These are phyloP conservation scores for Gastrolobium villosum DNA, from an alignment of 306 rosid species.

Conservation along the genomic window DNA sequence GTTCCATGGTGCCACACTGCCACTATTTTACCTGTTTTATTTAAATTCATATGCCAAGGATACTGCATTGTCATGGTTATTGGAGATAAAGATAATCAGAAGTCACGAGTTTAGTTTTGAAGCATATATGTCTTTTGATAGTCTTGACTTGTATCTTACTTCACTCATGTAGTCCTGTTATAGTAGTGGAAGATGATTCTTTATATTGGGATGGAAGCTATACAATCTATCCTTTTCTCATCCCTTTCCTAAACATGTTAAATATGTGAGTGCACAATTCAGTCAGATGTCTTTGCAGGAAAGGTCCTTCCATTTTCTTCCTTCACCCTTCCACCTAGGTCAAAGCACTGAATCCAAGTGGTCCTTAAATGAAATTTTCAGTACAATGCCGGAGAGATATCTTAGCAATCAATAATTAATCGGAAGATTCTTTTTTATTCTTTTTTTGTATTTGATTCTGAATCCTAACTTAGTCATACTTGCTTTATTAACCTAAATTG, in stretches of 20 bases:
- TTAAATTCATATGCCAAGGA: slow-evolving; percentile 9
- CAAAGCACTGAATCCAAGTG: slow-evolving; percentile 22
- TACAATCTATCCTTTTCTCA: not conserved
- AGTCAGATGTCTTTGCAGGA: slow-evolving; percentile 31
- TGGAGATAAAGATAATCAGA: not conserved
- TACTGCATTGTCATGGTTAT: not conserved
- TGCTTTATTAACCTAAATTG: not conserved
- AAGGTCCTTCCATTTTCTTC: slow-evolving; percentile 6
- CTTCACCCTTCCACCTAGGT: slow-evolving; percentile 25
- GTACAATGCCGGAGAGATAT: slow-evolving; percentile 21
- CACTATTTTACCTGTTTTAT: slow-evolving; percentile 23
- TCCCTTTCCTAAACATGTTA: slow-evolving; percentile 6
- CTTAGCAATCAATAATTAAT: slow-evolving; percentile 9
- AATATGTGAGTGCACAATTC: slow-evolving; percentile 30
- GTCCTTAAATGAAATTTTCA: slow-evolving; percentile 32
- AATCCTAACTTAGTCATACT: slow-evolving; percentile 31
- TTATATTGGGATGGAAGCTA: slow-evolving; percentile 30
- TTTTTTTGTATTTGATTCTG: not conserved
- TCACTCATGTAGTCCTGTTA: not conserved
- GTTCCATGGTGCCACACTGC: slow-evolving; percentile 4
- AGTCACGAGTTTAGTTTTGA: slow-evolving; percentile 22
- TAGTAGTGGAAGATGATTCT: slow-evolving; percentile 21
- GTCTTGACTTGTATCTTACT: slow-evolving; percentile 29
- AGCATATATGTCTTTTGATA: slow-evolving; percentile 34
- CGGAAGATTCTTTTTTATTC: not conserved